phyloP scores from a whole-genome alignment of 2,329 filamentous ascomycete species.

The Cercospora sp. region DNA sequence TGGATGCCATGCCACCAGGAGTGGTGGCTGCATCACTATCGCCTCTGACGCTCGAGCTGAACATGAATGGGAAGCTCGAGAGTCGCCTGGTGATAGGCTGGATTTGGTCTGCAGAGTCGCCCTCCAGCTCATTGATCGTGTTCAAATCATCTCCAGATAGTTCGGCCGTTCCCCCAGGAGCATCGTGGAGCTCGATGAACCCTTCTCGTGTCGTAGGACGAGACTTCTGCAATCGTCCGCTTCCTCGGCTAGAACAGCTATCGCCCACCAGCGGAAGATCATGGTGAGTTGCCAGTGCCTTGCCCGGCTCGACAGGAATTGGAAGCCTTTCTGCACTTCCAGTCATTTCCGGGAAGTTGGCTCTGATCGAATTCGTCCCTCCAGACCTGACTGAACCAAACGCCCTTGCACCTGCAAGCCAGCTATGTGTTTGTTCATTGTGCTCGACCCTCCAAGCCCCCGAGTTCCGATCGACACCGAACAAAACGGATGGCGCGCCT shows the following conservation, averaged over 20 bases:
- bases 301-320: not conserved
- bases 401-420: conserved; percentile 3
- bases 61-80: conserved; percentile 13
- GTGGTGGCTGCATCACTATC: not conserved
- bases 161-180: not conserved
- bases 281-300: not conserved
- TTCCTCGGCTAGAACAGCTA: conserved; percentile 6
- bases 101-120: conserved; percentile 6
- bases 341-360: conserved; percentile 9
- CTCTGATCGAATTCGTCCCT: not conserved
- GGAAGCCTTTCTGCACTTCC: conserved; percentile 14
- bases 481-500: conserved; percentile 3
- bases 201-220: conserved; percentile 7
- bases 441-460: conserved; percentile 10
- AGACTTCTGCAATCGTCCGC: conserved; percentile 13
- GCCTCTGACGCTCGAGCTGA: not conserved
- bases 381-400: not conserved
- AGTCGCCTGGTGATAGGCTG: not conserved
- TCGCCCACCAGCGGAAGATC: not conserved
- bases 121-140: conserved; percentile 15
- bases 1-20: not conserved
- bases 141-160: conserved; percentile 12
- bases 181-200: not conserved
- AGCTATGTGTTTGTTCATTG: conserved; percentile 7
- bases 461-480: not conserved